phyloP scores from a whole-genome alignment of 2,329 filamentous ascomycete species.

The Zasmidium cellare region DNA sequence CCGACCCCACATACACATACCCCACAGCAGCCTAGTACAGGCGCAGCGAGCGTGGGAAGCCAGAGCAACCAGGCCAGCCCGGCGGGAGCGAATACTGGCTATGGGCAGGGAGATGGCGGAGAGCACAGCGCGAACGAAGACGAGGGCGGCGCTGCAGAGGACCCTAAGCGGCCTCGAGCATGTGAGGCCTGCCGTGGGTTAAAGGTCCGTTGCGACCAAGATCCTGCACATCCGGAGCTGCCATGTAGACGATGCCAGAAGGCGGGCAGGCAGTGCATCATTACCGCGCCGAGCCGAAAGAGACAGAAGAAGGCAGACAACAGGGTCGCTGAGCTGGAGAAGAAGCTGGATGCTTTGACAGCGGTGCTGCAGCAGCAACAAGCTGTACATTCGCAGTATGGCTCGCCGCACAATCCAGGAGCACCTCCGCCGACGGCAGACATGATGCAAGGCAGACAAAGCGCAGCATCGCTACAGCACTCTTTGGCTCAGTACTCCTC shows the following conservation, averaged over 20 bases:
- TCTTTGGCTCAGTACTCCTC: slow-evolving; percentile 8
- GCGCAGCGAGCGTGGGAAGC: slow-evolving; percentile 17
- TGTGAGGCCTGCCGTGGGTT: slow-evolving; percentile 50
- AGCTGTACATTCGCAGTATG: slow-evolving; percentile 15
- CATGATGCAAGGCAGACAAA: slow-evolving; percentile 15
- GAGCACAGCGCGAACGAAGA: slow-evolving; percentile 17
- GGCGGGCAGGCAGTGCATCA: slow-evolving; percentile 72
- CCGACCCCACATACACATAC: slow-evolving; percentile 18
- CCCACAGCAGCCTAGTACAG: slow-evolving; percentile 15
- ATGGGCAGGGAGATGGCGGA: slow-evolving; percentile 15
- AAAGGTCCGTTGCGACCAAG: slow-evolving; percentile 78
- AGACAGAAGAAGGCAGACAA: slow-evolving; percentile 90
- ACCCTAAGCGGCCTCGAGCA: slow-evolving; percentile 48
- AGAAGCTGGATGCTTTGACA: slow-evolving; percentile 86
- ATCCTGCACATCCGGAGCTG: slow-evolving; percentile 61
- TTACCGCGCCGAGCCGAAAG: slow-evolving; percentile 74
- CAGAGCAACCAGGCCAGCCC: slow-evolving; percentile 29
- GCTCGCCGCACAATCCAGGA: slow-evolving; percentile 8
- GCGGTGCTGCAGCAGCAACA: slow-evolving; percentile 68
- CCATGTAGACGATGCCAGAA: slow-evolving; percentile 70
- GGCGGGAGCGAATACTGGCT: neutral
- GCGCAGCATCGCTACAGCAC: slow-evolving; percentile 9
- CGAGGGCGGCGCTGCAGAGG: slow-evolving; percentile 25
- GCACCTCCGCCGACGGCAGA: slow-evolving; percentile 18
- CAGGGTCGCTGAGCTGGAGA: slow-evolving; percentile 84